Conservation (phyloP, 2,329 filamentous ascomycete genomes). For the Didymella sp. region DNA sequence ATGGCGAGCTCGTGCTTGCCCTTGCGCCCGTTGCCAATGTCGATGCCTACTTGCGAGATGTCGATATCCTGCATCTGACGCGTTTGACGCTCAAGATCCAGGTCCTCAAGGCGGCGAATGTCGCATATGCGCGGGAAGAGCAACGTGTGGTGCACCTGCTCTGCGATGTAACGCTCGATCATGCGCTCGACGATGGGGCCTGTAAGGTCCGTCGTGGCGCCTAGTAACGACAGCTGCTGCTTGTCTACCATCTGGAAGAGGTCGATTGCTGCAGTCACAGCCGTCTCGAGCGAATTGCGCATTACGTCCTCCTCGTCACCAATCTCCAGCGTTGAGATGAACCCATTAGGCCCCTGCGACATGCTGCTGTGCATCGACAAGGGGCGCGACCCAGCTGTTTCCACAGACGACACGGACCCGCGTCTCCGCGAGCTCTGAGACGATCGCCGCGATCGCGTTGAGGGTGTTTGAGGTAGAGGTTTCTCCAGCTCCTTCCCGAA, state of each 20-base stretch:
- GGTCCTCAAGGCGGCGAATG: slow-evolving; percentile 80
- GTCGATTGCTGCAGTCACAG: slow-evolving; percentile 91
- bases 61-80: slow-evolving; percentile 93
- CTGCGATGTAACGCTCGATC: slow-evolving; percentile 92
- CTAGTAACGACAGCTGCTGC: slow-evolving; percentile 88
- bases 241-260: slow-evolving; percentile 96
- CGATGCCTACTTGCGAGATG: slow-evolving; percentile 90
- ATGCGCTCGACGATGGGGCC: slow-evolving; percentile 90
- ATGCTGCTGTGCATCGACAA: slow-evolving; percentile 49
- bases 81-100: slow-evolving; percentile 87
- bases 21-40: slow-evolving; percentile 76
- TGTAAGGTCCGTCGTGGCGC: slow-evolving; percentile 91
- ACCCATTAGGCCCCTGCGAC: slow-evolving; percentile 47
- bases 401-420: slow-evolving; percentile 46
- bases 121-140: slow-evolving; percentile 83
- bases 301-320: slow-evolving; percentile 93
- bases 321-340: slow-evolving; percentile 62
- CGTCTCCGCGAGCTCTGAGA: slow-evolving; percentile 45
- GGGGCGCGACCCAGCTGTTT: slow-evolving; percentile 36
- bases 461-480: slow-evolving; percentile 76
- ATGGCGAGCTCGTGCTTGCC: slow-evolving; percentile 83
- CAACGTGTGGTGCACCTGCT: slow-evolving; percentile 85
- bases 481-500: slow-evolving; percentile 87
- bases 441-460: slow-evolving; percentile 48
- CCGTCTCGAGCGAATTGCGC: slow-evolving; percentile 86